Evolutionary conservation across 1,284 basidiomycete genomes (phyloP).

Genomic region (Polyporus tsugae): DNA sequence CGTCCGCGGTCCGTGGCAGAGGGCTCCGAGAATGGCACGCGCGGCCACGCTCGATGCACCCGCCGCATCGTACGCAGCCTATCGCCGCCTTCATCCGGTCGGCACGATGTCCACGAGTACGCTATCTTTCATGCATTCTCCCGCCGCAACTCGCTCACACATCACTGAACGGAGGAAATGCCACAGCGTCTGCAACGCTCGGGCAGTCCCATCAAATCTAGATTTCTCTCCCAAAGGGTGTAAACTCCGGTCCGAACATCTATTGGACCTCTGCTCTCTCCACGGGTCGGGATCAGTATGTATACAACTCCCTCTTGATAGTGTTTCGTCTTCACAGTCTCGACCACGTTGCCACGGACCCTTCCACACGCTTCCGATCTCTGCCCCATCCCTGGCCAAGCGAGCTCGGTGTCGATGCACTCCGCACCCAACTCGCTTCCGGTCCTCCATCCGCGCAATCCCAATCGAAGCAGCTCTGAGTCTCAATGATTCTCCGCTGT

Average conservation of each 20-base stretch:
- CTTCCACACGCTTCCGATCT: background rate
- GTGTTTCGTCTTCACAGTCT: no score
- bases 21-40: background rate
- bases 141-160: background rate
- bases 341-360: background rate
- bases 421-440: no score
- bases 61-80: background rate
- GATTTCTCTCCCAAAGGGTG: background rate
- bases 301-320: background rate
- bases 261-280: background rate
- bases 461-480: no score
- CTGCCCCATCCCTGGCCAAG: background rate
- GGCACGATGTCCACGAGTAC: background rate
- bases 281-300: background rate
- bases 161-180: background rate
- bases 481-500: no score
- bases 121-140: background rate
- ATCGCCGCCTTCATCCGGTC: background rate
- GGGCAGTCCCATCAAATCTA: background rate
- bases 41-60: background rate
- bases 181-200: background rate
- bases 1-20: constrained; percentile 2
- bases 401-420: no score
- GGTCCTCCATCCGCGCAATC: no score
- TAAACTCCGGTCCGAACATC: background rate